Conservation (phyloP, 768 basidiomycete genomes). For the Leucocoprinus sp. region DNA sequence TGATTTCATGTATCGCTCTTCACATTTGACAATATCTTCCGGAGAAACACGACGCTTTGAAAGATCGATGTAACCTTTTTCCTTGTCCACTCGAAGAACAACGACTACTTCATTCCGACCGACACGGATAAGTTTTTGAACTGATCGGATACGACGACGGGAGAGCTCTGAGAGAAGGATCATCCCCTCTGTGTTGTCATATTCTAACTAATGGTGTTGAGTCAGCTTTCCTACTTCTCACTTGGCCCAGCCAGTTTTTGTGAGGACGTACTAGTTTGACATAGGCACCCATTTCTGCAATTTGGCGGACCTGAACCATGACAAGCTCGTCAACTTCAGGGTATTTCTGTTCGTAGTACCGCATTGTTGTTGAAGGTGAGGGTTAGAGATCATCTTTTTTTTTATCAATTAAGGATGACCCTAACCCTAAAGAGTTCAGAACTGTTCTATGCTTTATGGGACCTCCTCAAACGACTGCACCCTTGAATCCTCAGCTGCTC, state of each 20-base stretch:
- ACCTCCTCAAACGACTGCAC: too few species aligned
- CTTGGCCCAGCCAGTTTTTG: background rate
- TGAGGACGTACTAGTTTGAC: slow-evolving; percentile 77
- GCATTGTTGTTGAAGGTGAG: slow-evolving; percentile 39
- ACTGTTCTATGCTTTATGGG: too few species aligned
- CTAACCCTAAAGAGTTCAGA: background rate
- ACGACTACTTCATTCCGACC: slow-evolving; percentile 98
- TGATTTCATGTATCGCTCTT: slow-evolving; percentile 96
- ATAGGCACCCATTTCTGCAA: slow-evolving; percentile 99
- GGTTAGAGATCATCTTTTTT: too few species aligned
- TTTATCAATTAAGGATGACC: slow-evolving; percentile 3
- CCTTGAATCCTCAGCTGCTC: too few species aligned
- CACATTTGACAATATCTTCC: slow-evolving; percentile 98
- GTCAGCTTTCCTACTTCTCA: background rate
- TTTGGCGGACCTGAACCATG: slow-evolving; percentile 99
- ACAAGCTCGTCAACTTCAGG: slow-evolving; percentile 97
- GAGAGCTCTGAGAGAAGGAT: slow-evolving; percentile 98
- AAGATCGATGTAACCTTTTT: slow-evolving; percentile 99
- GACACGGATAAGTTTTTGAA: slow-evolving; percentile 96
- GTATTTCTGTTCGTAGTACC: slow-evolving; percentile 90
- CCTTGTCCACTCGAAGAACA: slow-evolving; percentile 95
- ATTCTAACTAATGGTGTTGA: slow-evolving; percentile 67
- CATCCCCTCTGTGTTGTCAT: slow-evolving; percentile 99
- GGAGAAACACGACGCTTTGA: slow-evolving; percentile 97
- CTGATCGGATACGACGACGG: slow-evolving; percentile 89